Evolutionary conservation across 129 eudicot species (phyloP).

Genomic region (Lactuca saligna): DNA sequence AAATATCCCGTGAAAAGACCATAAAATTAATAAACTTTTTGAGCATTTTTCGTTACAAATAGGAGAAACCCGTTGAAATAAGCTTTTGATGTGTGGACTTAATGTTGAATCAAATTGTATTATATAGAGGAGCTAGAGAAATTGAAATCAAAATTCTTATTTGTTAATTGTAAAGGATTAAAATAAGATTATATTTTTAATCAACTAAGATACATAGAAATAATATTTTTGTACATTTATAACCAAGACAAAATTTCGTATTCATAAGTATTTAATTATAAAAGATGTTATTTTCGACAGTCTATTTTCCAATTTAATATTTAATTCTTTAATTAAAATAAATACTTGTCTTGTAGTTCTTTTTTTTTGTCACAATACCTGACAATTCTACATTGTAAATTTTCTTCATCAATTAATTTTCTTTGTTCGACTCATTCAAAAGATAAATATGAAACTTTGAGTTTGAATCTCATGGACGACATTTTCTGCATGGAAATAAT

Average conservation of each 20-base stretch:
- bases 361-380: neutral
- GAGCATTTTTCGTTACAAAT: neutral
- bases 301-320: neutral
- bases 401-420: neutral
- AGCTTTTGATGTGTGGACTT: constrained; percentile 1
- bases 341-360: constrained; percentile 1
- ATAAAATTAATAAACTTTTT: neutral
- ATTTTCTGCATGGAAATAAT: neutral
- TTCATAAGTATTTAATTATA: neutral
- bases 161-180: neutral
- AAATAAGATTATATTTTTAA: neutral
- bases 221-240: neutral
- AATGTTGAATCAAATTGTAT: neutral
- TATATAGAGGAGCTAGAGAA: constrained; percentile 6
- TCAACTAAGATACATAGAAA: neutral
- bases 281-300: neutral
- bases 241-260: neutral
- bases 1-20: neutral
- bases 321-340: neutral
- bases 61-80: neutral
- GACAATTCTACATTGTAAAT: constrained; percentile 10
- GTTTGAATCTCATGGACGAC: neutral
- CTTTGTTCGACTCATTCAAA: neutral
- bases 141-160: neutral
- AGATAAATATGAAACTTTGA: no score